A percentile compares a stretch with the other conserved stretches of the same genome.
Evolutionary conservation across 768 basidiomycete species (phyloP).

Genomic region (Auriculariales sp.): DNA sequence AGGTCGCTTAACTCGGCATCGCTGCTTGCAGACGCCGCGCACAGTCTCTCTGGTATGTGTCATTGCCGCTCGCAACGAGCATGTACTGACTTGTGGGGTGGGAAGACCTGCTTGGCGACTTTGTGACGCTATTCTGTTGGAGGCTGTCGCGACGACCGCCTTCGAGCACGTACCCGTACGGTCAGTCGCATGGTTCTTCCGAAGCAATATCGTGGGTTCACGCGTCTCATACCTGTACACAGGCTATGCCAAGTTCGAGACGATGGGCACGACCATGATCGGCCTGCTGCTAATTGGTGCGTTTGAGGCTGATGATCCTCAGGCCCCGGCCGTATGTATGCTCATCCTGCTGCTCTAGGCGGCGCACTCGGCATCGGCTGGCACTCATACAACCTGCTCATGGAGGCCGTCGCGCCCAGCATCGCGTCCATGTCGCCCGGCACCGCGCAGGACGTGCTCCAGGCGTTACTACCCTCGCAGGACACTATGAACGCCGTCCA

Average conservation of each 20-base stretch:
- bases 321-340: conserved; percentile 60
- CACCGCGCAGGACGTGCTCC: conserved; percentile 45
- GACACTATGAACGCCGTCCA: conserved; percentile 19
- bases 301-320: too few relatives aligned
- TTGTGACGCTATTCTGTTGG: conserved; percentile 85
- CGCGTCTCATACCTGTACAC: neutral
- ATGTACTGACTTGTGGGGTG: neutral
- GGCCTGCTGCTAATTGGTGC: conserved; percentile 67
- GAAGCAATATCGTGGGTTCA: neutral
- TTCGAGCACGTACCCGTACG: conserved; percentile 62
- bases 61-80: conserved; percentile 6
- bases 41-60: conserved; percentile 68
- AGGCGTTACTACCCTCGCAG: conserved; percentile 16
- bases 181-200: conserved; percentile 9
- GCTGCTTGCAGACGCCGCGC: conserved; percentile 85
- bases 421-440: conserved; percentile 52
- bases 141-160: conserved; percentile 71
- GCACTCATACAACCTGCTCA: conserved; percentile 77
- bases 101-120: conserved; percentile 73
- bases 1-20: conserved; percentile 64
- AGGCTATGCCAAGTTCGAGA: conserved; percentile 89
- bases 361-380: conserved; percentile 34
- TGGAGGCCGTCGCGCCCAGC: conserved; percentile 55
- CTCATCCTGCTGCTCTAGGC: conserved; percentile 1
- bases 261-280: conserved; percentile 82